Conservation (phyloP, 2,329 filamentous ascomycete genomes). For the Colletotrichum musicola region DNA sequence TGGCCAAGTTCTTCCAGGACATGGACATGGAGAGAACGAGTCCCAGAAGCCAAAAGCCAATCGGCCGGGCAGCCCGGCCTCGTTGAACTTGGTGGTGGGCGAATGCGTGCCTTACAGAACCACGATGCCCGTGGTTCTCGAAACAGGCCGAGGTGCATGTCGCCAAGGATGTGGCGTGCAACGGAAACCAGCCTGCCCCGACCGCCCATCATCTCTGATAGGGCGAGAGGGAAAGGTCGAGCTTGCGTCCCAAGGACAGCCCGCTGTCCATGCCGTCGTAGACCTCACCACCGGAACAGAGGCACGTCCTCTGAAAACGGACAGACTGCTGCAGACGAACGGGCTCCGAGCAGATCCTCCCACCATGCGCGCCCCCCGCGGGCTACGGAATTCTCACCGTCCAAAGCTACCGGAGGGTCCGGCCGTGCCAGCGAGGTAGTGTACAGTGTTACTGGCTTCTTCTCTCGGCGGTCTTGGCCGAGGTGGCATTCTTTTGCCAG, state of each 20-base stretch:
- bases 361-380: neutral
- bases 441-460: conserved; percentile 1
- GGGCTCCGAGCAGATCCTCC: too few species aligned
- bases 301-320: too few species aligned
- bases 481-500: neutral
- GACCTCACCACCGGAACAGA: too few species aligned
- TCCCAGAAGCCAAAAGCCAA: conserved; percentile 2
- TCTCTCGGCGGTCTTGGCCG: neutral
- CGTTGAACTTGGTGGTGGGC: neutral
- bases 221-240: conserved; percentile 11
- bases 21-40: neutral
- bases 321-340: too few species aligned
- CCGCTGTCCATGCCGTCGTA: too few species aligned
- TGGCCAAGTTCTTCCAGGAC: neutral
- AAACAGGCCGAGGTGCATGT: conserved; percentile 26
- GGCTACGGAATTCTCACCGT: conserved; percentile 8
- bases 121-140: conserved; percentile 15
- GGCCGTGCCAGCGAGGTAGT: conserved; percentile 7
- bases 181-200: conserved; percentile 14
- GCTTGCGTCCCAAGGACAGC: conserved; percentile 8
- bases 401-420: conserved; percentile 20
- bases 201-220: neutral
- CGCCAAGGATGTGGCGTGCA: conserved; percentile 23
- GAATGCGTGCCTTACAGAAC: conserved; percentile 2
- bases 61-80: conserved; percentile 7